phyloP scores from a whole-genome alignment of 805 yeast genomes.

The Lipomyces anomalus region DNA sequence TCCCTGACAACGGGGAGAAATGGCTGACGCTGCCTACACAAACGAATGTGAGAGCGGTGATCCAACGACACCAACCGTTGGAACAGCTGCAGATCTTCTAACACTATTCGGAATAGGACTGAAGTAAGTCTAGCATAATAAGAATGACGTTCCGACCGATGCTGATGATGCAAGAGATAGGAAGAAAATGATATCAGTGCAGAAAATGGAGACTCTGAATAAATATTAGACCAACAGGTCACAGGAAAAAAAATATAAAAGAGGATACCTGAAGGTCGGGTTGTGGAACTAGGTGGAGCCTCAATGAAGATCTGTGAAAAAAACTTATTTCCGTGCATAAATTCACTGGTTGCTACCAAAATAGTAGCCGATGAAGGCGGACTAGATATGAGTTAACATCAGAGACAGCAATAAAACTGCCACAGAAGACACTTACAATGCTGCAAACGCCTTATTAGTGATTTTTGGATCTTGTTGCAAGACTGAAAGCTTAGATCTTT shows the following conservation, averaged over 20 bases:
- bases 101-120: slow-evolving; percentile 30
- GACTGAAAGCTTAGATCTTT: slow-evolving; percentile 14
- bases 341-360: slow-evolving; percentile 32
- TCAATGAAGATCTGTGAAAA: slow-evolving; percentile 31
- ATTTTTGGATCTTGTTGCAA: slow-evolving; percentile 10
- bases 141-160: slow-evolving; percentile 25
- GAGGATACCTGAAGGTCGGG: slow-evolving; percentile 10
- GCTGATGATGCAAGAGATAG: slow-evolving; percentile 30
- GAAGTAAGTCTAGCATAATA: slow-evolving; percentile 31
- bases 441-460: slow-evolving; percentile 10
- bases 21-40: slow-evolving; percentile 27
- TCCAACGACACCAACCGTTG: slow-evolving; percentile 6
- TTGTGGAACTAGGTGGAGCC: slow-evolving; percentile 20
- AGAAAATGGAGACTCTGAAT: slow-evolving; percentile 27
- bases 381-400: not conserved
- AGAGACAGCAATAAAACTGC: not conserved
- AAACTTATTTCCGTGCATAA: slow-evolving; percentile 33
- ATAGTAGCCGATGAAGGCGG: slow-evolving; percentile 15
- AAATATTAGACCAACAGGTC: not conserved
- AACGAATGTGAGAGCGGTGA: slow-evolving; percentile 7
- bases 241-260: slow-evolving; percentile 1
- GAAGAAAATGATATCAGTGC: slow-evolving; percentile 31
- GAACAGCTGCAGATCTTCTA: slow-evolving; percentile 28
- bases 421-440: not conserved
- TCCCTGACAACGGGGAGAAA: slow-evolving; percentile 27